Conservation (phyloP, 371 early-diverging fungal genomes). For the Syncephalis fuscata region DNA sequence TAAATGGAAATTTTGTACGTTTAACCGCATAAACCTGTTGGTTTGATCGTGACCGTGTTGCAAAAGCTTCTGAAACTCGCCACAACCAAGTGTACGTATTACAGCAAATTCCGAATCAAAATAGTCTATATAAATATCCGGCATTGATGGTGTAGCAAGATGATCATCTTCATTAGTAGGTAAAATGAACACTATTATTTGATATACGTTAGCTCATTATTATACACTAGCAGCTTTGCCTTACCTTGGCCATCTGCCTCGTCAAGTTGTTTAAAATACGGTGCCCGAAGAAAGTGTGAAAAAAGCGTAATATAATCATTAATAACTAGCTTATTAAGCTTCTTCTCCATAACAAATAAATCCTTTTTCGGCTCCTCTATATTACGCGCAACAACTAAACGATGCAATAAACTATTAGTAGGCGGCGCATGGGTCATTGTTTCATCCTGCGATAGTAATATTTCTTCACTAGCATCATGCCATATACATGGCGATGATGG, state of each 20-base stretch:
- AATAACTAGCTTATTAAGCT: background rate
- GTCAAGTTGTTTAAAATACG: background rate
- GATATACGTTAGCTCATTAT: background rate
- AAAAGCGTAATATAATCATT: background rate
- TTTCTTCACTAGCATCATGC: background rate
- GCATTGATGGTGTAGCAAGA: background rate
- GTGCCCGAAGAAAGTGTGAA: background rate
- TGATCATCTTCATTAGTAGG: background rate
- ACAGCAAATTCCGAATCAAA: background rate
- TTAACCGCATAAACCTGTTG: conserved; percentile 59
- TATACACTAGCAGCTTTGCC: background rate
- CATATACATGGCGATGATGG: background rate
- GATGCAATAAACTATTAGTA: background rate
- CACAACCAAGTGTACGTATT: conserved; percentile 33
- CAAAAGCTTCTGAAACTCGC: conserved; percentile 67
- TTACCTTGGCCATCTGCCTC: background rate
- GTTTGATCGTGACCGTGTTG: conserved; percentile 36
- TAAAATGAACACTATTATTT: background rate
- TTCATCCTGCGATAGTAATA: background rate
- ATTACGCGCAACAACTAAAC: background rate
- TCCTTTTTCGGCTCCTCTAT: background rate
- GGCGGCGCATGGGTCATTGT: background rate
- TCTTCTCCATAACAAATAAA: background rate
- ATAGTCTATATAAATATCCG: background rate
- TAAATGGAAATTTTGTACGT: conserved; percentile 42